Evolutionary conservation across 2,329 filamentous ascomycete species (phyloP), one percentile per base, ranked within the genome.

Genomic region (Epichloe elymi): DNA sequence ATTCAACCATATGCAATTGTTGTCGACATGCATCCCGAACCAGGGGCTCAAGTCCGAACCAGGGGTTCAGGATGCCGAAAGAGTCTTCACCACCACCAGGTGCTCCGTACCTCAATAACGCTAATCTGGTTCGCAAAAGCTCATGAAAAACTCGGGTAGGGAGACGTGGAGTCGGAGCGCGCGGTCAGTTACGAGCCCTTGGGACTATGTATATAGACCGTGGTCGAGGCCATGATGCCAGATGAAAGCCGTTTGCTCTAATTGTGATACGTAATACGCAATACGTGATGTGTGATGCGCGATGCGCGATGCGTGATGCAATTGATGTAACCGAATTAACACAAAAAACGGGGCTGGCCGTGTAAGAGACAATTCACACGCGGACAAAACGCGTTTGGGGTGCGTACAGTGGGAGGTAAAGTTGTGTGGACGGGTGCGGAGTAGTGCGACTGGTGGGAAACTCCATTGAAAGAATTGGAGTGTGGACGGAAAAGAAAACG

Each of bases 391-490:
- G 5, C 37, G 36, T 38, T 20, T 42, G 17, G 40, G 26, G 8
- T 42, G 40, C 17, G 17, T 4, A 17, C 11, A 41, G 39, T 19
- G 19, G 12, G 40, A 42, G 10, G 10, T 23, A 10, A 20, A 42
- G 19, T 42, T 42, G 19, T 20, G 11, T 42, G 5, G 40, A 42
- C 2, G 26, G 14, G 17, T 26, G 6, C 23, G 7, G 23, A 26
- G 23, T 44, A 44, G 26, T 33, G 42, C 42, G 26, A 17, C 19
- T 42, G 40, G 40, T 11, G 40, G 15, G 40, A 23, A 30, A n/a
- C 11, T 51, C 42, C 49, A 26, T 37, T 46, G 37, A 23, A 42
- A 46, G 49, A 46, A 42, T 19, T 46, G 37, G 43, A 40, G 35
- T 3, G 43, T 46, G 36, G 37, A 41, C 43, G 17, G 41, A 26